Evolutionary conservation across 106 monocot genomes (phyloP), one percentile per base, ranked within the genome.

Genomic region (Dendrobium chrysotoxum): DNA sequence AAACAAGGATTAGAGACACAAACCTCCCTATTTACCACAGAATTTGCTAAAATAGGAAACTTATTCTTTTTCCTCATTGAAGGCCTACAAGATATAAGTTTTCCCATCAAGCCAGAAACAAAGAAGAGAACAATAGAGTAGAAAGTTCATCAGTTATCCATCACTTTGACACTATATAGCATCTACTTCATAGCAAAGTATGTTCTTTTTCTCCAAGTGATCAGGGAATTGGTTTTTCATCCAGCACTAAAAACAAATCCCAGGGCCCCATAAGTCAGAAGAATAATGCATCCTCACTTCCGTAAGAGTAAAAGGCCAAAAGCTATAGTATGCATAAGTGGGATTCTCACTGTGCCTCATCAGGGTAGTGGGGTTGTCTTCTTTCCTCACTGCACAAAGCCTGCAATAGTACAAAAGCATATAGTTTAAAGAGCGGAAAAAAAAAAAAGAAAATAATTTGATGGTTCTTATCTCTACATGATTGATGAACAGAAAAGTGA

Each of bases 211-310:
- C 64, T 80, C 79, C 75, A 76, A 81, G 80, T 53, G 80, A 86
- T 86, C 88, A 91, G 75, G 26, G 88, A 86, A 82, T 86, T 80
- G 89, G 85, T 82, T 86, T 92, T 90, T 84, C 87, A 87, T 61
- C 44, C 79, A 46, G 50, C 73, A 58, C 80, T 80, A 81, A 55
- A 75, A 81, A 77, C 85, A 78, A 82, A 45, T 75, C 9, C 9
- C 80, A 86, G 89, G 92, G 86, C 6, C 86, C 93, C 82, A 85
- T 18, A 53, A 75, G 40, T 83, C 45, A 78, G 81, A 75, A 80
- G 87, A 82, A 88, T 86, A 81, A 58, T 46, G 58, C 79, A 78
- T 45, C 28, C 18, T 76, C 80, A 41, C 38, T 45, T 68, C 50
- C 68, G 71, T 75, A 78, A 79, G 55, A 79, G 76, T 65, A 81